Percentiles rank a stretch among this genome's conserved stretches.
Conservation (phyloP, 1,284 basidiomycete species). For the Porogramme epimiltina region DNA sequence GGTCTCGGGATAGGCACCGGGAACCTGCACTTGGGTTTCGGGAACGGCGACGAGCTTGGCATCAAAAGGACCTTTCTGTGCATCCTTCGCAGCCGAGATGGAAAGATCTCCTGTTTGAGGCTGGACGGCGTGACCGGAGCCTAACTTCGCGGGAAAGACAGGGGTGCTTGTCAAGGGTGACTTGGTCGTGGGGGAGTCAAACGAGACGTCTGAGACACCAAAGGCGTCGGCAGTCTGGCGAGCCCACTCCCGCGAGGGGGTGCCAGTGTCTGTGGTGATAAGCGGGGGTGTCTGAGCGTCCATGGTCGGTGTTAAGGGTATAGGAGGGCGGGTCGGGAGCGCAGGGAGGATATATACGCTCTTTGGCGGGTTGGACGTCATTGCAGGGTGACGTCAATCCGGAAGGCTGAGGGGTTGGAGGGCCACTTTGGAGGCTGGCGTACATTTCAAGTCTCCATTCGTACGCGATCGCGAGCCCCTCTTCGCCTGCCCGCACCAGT, state of each 20-base stretch:
- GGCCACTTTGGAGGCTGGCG: no score
- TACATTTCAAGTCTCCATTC: no score
- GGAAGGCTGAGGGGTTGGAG: no score
- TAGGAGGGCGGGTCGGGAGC: not conserved
- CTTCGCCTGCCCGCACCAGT: no score
- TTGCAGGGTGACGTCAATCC: no score
- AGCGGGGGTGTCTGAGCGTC: constrained; percentile 28
- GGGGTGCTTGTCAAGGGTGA: constrained; percentile 5
- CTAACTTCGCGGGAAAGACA: not conserved
- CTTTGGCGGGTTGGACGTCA: no score
- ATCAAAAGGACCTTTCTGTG: constrained; percentile 13
- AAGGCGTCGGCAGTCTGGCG: constrained; percentile 30
- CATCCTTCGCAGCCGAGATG: constrained; percentile 11
- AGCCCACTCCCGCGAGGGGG: constrained; percentile 32
- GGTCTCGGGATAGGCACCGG: constrained; percentile 30
- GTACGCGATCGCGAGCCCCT: no score
- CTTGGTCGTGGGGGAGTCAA: constrained; percentile 6
- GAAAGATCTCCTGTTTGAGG: constrained; percentile 7
- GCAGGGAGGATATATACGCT: not conserved
- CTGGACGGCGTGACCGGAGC: constrained; percentile 1
- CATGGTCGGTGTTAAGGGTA: constrained; percentile 17
- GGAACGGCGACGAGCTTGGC: not conserved
- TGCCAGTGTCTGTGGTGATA: constrained; percentile 24
- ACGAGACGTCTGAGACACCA: constrained; percentile 21
- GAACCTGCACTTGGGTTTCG: constrained; percentile 6